Base-by-base conservation (phyloP, 2,329 filamentous ascomycete genomes). In the Cadophora luteo-olivacea region DNA sequence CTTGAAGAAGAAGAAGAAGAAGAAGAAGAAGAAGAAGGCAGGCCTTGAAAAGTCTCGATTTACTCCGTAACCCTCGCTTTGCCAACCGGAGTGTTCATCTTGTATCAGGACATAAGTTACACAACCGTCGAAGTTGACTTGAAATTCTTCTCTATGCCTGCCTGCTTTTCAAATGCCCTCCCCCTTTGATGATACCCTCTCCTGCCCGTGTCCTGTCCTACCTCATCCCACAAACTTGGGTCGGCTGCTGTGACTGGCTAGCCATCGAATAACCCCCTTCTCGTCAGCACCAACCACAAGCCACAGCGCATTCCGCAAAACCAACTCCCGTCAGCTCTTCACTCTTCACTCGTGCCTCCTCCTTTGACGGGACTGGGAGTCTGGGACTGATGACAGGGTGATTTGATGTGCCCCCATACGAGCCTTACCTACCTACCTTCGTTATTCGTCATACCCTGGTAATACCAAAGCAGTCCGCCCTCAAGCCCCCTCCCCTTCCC, bases 281-380 rank as follows among this genome's bases (percentile, higher is more conserved):
- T 33, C 9, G 8, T 32, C 60, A 49, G 41, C 33, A 60, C 60
- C 60, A 49, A 62, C 38, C 41, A 32, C 29, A 62, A 36, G 22
- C 36, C 29, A 61, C 24, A 45, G 25, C 22, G 12, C 36, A 51
- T 60, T 32, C 55, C 55, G 32, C 52, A 55, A 33, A 33, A 33
- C 52, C 36, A 41, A 60, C 55, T 60, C 55, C 33, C 55, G 33
- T 60, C 55, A 60, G 55, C 55, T 60, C 55, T 45, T 45, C 38
- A 8, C 33, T 41, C 8, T 12, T 41, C 14, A 45, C 41, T 19
- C 16, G 4, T 45, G 5, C 52, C n/a, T 36, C 29, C 32, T n/a
- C 54, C 32, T 32, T 32, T 38, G 54, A 32, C 24, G 29, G 29
- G 29, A 29, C 29, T 29, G 29, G n/a, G n/a, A n/a, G n/a, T n/a